Conservation (phyloP, 2,329 filamentous ascomycete species). For the Venturia oleaginea region DNA sequence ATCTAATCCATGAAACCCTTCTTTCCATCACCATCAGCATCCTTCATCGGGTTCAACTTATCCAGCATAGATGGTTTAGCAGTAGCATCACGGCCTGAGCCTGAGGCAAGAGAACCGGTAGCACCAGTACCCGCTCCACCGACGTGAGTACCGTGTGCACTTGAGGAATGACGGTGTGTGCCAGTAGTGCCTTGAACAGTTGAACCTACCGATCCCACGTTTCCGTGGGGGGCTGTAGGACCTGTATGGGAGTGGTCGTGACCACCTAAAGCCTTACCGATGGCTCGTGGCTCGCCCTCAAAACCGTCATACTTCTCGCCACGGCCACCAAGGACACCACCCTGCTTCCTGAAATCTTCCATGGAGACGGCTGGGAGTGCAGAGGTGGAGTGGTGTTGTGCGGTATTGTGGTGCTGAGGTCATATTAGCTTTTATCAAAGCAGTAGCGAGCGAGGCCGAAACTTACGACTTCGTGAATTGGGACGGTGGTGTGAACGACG, state of each 20-base stretch:
- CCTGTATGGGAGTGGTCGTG: not conserved
- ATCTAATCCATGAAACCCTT: constrained; percentile 43
- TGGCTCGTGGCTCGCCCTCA: constrained; percentile 34
- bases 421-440: not conserved
- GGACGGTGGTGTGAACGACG: constrained; percentile 62
- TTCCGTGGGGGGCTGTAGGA: not conserved
- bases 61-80: constrained; percentile 43
- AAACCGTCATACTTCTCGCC: constrained; percentile 51
- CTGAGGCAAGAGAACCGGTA: constrained; percentile 16
- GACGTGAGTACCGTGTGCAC: too few relatives aligned
- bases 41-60: constrained; percentile 46
- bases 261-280: constrained; percentile 14
- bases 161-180: not conserved
- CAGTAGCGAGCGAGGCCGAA: not conserved
- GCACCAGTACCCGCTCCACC: too few relatives aligned
- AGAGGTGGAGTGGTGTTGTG: constrained; percentile 57
- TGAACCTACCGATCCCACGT: not conserved
- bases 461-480: constrained; percentile 53
- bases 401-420: constrained; percentile 51
- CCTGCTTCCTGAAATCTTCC: constrained; percentile 51
- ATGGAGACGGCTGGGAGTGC: constrained; percentile 56
- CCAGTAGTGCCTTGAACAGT: constrained; percentile 16
- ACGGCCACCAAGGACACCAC: constrained; percentile 45
- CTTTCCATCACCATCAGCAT: constrained; percentile 48
- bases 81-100: constrained; percentile 15